Conservation (phyloP, 2,329 filamentous ascomycete species). For the Clarireedia monteithiana region DNA sequence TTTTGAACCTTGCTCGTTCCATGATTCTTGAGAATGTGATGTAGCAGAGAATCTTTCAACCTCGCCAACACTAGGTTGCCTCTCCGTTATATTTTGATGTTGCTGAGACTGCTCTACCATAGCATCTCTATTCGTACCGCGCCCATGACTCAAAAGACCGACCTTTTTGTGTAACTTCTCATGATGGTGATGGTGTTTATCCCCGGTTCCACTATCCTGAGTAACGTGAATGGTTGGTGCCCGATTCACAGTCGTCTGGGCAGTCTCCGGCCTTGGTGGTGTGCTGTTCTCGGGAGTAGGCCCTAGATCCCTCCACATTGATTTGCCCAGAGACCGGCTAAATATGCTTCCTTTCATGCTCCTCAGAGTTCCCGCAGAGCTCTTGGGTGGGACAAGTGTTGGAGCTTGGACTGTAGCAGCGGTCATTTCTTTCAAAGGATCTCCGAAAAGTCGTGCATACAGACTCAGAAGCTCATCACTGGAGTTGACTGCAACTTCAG, state of each 20-base stretch:
- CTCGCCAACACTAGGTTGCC: conserved; percentile 32
- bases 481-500: conserved; percentile 78
- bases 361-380: conserved; percentile 60
- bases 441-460: conserved; percentile 74
- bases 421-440: conserved; percentile 35
- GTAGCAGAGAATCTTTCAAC: conserved; percentile 46
- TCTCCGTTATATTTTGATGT: conserved; percentile 31
- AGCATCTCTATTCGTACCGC: conserved; percentile 40
- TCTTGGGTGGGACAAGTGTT: conserved; percentile 47
- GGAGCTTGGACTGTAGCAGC: neutral
- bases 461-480: conserved; percentile 77
- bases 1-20: conserved; percentile 10
- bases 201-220: conserved; percentile 45
- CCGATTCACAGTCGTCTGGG: conserved; percentile 19
- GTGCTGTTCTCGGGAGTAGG: conserved; percentile 28
- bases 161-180: conserved; percentile 32
- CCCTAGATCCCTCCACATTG: conserved; percentile 35
- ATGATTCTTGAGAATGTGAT: conserved; percentile 31
- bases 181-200: conserved; percentile 28
- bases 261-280: conserved; percentile 25
- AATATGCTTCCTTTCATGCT: conserved; percentile 73
- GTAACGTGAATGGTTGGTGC: conserved; percentile 72
- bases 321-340: conserved; percentile 42
- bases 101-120: conserved; percentile 38
- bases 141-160: conserved; percentile 28